Percentiles rank a stretch among this genome's conserved stretches.
phyloP scores from a whole-genome alignment of 495 filamentous ascomycete species.

The Penicillium pulvis region DNA sequence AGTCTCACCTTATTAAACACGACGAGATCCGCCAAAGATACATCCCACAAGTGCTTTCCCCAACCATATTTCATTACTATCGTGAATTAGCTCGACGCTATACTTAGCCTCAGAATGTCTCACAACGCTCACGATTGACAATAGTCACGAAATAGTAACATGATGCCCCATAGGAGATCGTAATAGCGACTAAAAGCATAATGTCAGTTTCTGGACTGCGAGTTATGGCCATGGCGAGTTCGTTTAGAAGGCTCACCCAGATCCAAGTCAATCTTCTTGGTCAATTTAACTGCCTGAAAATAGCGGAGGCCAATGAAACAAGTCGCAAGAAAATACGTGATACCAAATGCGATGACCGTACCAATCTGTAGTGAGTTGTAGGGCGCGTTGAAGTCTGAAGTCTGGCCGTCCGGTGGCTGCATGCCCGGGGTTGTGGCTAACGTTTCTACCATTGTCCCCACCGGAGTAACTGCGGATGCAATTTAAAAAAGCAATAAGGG shows the following conservation, averaged over 20 bases:
- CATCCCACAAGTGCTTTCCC: constrained; percentile 27
- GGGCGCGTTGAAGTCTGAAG: constrained; percentile 18
- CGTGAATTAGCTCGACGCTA: neutral
- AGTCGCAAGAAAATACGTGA: constrained; percentile 19
- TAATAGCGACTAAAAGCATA: constrained; percentile 15
- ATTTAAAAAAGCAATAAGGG: too few relatives aligned
- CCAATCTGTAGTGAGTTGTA: constrained; percentile 26
- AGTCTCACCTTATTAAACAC: constrained; percentile 14
- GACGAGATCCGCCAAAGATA: constrained; percentile 19
- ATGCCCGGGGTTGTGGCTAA: constrained; percentile 22
- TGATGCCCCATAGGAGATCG: constrained; percentile 20
- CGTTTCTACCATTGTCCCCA: constrained; percentile 3
- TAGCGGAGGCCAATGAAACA: constrained; percentile 18
- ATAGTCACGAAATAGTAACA: constrained; percentile 22
- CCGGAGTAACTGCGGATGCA: neutral
- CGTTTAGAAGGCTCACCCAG: constrained; percentile 2
- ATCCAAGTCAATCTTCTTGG: constrained; percentile 23
- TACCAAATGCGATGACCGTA: constrained; percentile 20
- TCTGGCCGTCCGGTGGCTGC: constrained; percentile 21
- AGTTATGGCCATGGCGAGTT: neutral
- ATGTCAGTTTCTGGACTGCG: constrained; percentile 3
- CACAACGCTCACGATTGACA: constrained; percentile 11
- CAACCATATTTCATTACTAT: constrained; percentile 25
- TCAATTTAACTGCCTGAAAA: constrained; percentile 28
- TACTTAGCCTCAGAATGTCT: neutral